Conservation (phyloP, 257 asterid species). For the Anisodus tanguticus region DNA sequence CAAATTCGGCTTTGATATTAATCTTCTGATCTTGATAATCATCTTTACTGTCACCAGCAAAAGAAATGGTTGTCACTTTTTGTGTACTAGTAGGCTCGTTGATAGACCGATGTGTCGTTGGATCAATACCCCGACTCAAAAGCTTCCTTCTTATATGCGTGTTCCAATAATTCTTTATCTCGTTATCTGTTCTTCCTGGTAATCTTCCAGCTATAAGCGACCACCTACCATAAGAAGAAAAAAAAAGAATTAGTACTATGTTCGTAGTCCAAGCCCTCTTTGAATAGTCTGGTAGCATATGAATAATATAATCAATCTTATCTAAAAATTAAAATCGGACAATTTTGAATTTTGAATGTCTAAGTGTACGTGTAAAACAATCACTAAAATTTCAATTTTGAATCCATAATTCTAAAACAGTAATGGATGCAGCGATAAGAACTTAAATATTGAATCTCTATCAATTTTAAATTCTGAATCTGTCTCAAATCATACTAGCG, state of each 20-base stretch:
- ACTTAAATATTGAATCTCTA: not conserved
- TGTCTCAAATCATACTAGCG: not conserved
- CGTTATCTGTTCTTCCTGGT: constrained; percentile 95
- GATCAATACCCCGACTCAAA: constrained; percentile 81
- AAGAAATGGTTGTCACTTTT: constrained; percentile 50
- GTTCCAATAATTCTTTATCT: constrained; percentile 93
- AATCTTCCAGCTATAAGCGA: constrained; percentile 91
- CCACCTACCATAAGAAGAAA: constrained; percentile 54
- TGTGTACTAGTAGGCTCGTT: constrained; percentile 37
- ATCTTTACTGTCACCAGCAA: constrained; percentile 37
- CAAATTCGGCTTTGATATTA: not conserved
- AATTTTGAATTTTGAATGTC: not conserved
- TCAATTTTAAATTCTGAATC: not conserved
- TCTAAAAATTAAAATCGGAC: too few relatives aligned
- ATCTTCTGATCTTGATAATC: constrained; percentile 22
- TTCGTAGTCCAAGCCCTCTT: not conserved
- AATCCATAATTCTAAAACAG: too few relatives aligned
- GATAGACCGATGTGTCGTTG: constrained; percentile 69
- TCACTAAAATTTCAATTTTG: not conserved
- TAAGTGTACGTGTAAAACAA: not conserved
- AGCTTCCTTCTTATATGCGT: constrained; percentile 89
- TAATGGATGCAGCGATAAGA: too few relatives aligned
- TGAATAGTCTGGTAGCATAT: not conserved
- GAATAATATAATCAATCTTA: too few relatives aligned
- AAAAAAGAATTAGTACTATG: not conserved